A percentile compares a stretch with the other conserved stretches of the same genome.
phyloP scores from a whole-genome alignment of 1,139 yeast species.

The Suhomyces panamericanus region DNA sequence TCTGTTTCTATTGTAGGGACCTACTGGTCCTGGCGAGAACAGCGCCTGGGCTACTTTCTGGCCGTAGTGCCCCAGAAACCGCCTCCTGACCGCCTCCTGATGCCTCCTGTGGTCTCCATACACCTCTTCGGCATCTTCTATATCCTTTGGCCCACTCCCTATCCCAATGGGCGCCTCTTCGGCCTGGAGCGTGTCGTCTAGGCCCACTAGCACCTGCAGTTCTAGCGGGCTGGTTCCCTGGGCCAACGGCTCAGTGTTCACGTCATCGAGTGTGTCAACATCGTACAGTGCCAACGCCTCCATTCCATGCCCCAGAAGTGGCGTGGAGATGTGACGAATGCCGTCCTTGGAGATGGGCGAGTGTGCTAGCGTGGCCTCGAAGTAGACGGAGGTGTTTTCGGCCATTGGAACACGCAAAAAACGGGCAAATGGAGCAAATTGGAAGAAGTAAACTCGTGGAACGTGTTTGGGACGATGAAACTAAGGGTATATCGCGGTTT shows the following conservation, averaged over 20 bases:
- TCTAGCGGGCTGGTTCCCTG: neutral
- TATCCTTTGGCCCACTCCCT: neutral
- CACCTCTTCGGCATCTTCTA: no score
- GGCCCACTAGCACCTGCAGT: neutral
- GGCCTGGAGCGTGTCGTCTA: constrained; percentile 1
- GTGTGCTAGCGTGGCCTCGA: constrained; percentile 8
- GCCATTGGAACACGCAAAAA: neutral
- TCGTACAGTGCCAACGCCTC: constrained; percentile 7
- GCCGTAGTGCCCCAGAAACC: no score
- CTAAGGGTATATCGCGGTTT: no score
- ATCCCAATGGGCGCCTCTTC: neutral
- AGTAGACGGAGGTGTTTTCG: constrained; percentile 6
- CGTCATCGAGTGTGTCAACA: constrained; percentile 1
- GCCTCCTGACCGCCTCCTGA: neutral
- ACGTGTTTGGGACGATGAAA: no score
- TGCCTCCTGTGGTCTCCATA: neutral
- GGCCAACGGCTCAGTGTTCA: neutral
- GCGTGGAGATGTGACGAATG: constrained; percentile 18
- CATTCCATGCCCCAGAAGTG: constrained; percentile 11
- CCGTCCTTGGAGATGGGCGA: constrained; percentile 17
- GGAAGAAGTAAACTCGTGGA: no score
- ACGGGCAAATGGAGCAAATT: neutral
- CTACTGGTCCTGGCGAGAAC: constrained; percentile 39
- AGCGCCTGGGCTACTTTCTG: constrained; percentile 41
- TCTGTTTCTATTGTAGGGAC: neutral